phyloP scores from a whole-genome alignment of 495 filamentous ascomycete genomes.

The Neurospora tetraspora region DNA sequence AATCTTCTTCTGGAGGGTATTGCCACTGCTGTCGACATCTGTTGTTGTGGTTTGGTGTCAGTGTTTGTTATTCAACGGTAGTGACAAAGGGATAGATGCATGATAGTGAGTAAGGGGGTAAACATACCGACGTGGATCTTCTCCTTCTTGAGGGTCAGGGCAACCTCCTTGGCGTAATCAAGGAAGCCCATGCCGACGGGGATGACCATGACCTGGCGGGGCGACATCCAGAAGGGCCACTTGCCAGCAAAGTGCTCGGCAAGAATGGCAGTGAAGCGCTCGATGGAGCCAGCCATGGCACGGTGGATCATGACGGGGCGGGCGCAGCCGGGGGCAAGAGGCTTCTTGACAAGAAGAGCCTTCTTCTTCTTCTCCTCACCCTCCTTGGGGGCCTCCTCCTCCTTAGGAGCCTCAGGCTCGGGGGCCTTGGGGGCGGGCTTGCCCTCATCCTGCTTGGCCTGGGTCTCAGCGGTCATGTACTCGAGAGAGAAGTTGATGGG shows the following conservation, averaged over 20 bases:
- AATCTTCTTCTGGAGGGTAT: constrained; percentile 96
- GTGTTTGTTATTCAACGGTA: neutral
- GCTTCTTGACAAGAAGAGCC: constrained; percentile 32
- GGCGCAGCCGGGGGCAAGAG: constrained; percentile 59
- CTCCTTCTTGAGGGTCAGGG: constrained; percentile 44
- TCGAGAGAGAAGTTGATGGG: constrained; percentile 49
- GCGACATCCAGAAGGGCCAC: constrained; percentile 97
- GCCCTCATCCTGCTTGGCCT: constrained; percentile 23
- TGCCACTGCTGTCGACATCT: constrained; percentile 80
- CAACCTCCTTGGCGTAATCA: constrained; percentile 81
- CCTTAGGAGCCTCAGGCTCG: constrained; percentile 15
- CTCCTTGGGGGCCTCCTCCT: constrained; percentile 8
- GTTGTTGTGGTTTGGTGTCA: neutral
- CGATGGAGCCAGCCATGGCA: constrained; percentile 85
- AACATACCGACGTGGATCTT: constrained; percentile 39
- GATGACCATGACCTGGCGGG: constrained; percentile 82
- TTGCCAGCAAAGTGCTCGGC: constrained; percentile 94
- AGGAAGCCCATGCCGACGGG: constrained; percentile 80
- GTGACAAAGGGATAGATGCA: neutral
- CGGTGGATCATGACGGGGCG: constrained; percentile 96
- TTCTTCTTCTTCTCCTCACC: constrained; percentile 20
- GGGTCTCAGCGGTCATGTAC: constrained; percentile 45
- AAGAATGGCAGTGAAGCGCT: constrained; percentile 89
- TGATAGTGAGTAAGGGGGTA: neutral
- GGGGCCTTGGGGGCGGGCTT: constrained; percentile 38